phyloP scores from a whole-genome alignment of 768 basidiomycete genomes.

The Rhodotorula babjevae region DNA sequence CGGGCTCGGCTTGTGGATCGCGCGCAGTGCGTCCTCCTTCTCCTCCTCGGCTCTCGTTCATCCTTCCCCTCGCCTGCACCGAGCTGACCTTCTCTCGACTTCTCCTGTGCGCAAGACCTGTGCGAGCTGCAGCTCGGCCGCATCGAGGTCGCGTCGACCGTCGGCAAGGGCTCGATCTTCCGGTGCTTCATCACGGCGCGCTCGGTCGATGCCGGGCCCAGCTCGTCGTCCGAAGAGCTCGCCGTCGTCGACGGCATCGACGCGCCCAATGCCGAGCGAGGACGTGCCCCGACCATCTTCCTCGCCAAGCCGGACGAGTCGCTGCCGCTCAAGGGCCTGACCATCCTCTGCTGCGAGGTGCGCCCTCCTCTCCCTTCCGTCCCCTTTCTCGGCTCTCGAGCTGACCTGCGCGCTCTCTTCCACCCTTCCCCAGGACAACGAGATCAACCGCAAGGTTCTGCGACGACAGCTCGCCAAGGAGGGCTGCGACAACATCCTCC shows the following conservation, averaged over 20 bases:
- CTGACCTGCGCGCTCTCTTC: neutral
- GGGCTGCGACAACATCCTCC: conserved; percentile 14
- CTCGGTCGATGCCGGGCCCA: conserved; percentile 21
- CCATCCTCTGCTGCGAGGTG: conserved; percentile 32
- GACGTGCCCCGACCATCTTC: conserved; percentile 18
- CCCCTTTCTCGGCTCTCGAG: accelerated
- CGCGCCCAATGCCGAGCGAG: conserved; percentile 18
- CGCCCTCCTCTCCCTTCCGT: neutral
- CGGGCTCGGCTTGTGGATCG: conserved; percentile 46
- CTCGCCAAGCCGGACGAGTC: conserved; percentile 6
- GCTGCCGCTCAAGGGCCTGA: conserved; percentile 2
- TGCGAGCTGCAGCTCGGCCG: conserved; percentile 33
- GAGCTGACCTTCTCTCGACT: no score
- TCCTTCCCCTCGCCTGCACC: no score
- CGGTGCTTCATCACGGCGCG: conserved; percentile 35
- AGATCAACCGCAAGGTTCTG: conserved; percentile 33
- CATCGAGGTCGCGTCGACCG: conserved; percentile 30
- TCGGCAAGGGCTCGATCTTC: conserved; percentile 34
- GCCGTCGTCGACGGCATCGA: conserved; percentile 32
- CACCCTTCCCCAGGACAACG: conserved; percentile 20
- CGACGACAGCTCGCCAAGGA: conserved; percentile 26
- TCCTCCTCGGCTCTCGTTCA: no score
- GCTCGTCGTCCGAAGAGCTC: neutral
- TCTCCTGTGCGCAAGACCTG: conserved; percentile 9
- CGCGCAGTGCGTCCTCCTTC: conserved; percentile 36